These are phyloP conservation scores for Sinapis alba DNA, from an alignment of 441 rosid species.

Conservation along the genomic window DNA sequence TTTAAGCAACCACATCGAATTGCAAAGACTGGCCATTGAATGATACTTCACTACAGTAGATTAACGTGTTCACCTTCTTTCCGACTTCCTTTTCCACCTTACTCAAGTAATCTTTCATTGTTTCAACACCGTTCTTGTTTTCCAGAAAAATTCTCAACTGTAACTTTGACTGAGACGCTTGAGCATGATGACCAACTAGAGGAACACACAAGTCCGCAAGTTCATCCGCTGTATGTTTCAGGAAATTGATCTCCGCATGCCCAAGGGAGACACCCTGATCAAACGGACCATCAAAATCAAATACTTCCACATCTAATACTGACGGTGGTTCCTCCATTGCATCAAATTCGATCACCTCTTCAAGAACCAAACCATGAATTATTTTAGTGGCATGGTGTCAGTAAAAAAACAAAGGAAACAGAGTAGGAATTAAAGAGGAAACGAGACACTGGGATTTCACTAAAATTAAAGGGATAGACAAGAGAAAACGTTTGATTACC, in stretches of 20 bases:
- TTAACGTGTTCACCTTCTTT: conserved; percentile 61
- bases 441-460: not conserved
- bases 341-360: conserved; percentile 90
- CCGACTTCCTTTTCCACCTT: conserved; percentile 96
- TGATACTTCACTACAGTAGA: not conserved
- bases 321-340: conserved; percentile 97
- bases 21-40: not conserved
- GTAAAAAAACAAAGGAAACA: conserved; percentile 1
- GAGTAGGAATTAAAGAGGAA: conserved; percentile 2
- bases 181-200: conserved; percentile 81
- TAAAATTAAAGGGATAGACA: conserved; percentile 9
- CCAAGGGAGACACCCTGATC: conserved; percentile 86
- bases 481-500: conserved; percentile 46
- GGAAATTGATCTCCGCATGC: conserved; percentile 80
- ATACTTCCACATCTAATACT: conserved; percentile 82
- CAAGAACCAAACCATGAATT: conserved; percentile 35
- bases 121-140: conserved; percentile 74
- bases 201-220: conserved; percentile 77
- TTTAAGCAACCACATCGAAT: not conserved
- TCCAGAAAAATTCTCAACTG: conserved; percentile 79
- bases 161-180: conserved; percentile 75
- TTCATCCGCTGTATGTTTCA: conserved; percentile 69
- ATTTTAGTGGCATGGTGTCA: conserved; percentile 8
- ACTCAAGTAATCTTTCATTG: conserved; percentile 69
- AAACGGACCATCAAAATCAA: conserved; percentile 92